Base-by-base conservation (phyloP, 148 eudicot species). In the Vaccinium macrocarpon region DNA sequence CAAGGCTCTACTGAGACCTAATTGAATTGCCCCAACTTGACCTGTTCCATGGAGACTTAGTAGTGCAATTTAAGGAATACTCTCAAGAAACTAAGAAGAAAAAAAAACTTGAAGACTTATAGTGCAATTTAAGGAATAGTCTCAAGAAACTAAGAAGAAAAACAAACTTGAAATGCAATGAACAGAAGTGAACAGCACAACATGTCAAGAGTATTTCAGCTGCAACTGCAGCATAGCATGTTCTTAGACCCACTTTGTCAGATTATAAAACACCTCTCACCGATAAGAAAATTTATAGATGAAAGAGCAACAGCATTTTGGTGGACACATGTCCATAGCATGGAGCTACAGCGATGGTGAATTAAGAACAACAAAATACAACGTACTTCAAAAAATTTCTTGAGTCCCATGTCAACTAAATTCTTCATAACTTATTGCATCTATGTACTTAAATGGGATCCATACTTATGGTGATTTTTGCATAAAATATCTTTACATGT, bases 1-100 rank as follows among this genome's bases (percentile, higher is more conserved):
- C 82, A 96, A 89, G 52, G 99, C 99, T 82, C 95, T 90, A 88
- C 99, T 96, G 89, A 96, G 84, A 53, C 99, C 98, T 83, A 96
- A 86, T 16, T 89, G 98, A 52, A 96, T 87, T 76, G 99, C 99
- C 82, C 94, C 99, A 61, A 95, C 98, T 91, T 96, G 99, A 87
- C 99, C 99, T 96, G 95, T 80, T 83, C 53, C 84, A 82, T 27
- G 73, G 74, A 80, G 77, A 87, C 46, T 42, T 53, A 82, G 49
- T 53, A 38, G 21, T 51, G 15, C 61, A 50, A 78, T 18, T 48
- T 18, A 2, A 71, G 70, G n/a, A 6, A 52, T 14, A 79, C 35
- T 29, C 68, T 15, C 9, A 46, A 25, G 25, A 53, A 42, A 42
- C 5, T 42, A 42, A 35, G 38, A 35, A 35, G 38, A 35, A 70